phyloP scores from a whole-genome alignment of 768 basidiomycete species.

The Boletus tomentosulus region DNA sequence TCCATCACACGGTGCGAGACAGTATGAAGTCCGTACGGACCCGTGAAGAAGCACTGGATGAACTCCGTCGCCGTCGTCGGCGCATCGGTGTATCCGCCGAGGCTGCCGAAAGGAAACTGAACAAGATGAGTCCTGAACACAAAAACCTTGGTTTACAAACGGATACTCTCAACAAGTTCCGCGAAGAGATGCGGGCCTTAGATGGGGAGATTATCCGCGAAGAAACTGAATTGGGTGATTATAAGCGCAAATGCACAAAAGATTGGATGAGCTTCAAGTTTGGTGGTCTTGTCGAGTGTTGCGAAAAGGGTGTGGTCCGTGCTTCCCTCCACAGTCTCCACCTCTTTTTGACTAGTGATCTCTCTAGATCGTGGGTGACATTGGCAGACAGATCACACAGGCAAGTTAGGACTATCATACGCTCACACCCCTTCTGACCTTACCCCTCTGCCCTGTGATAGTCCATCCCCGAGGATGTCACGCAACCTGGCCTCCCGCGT shows the following conservation, averaged over 20 bases:
- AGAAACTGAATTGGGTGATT: slow-evolving; percentile 77
- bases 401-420: slow-evolving; percentile 15
- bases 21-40: slow-evolving; percentile 81
- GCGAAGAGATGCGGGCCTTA: slow-evolving; percentile 71
- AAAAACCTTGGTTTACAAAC: slow-evolving; percentile 77
- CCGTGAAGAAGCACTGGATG: slow-evolving; percentile 79
- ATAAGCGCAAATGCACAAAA: slow-evolving; percentile 68
- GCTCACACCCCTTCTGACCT: slow-evolving; percentile 1
- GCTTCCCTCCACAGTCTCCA: neutral
- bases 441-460: slow-evolving; percentile 19
- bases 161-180: slow-evolving; percentile 62
- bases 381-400: slow-evolving; percentile 46
- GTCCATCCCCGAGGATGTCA: slow-evolving; percentile 80
- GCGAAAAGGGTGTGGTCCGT: slow-evolving; percentile 69
- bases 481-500: slow-evolving; percentile 75
- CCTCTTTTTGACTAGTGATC: neutral
- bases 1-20: slow-evolving; percentile 57
- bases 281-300: slow-evolving; percentile 78
- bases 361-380: slow-evolving; percentile 43
- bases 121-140: slow-evolving; percentile 86
- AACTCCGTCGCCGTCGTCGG: slow-evolving; percentile 66
- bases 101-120: slow-evolving; percentile 80
- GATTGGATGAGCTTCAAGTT: slow-evolving; percentile 82
- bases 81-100: slow-evolving; percentile 69
- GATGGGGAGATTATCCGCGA: slow-evolving; percentile 83